Evolutionary conservation across 306 rosid species (phyloP).

Genomic region (Cucumis melo): DNA sequence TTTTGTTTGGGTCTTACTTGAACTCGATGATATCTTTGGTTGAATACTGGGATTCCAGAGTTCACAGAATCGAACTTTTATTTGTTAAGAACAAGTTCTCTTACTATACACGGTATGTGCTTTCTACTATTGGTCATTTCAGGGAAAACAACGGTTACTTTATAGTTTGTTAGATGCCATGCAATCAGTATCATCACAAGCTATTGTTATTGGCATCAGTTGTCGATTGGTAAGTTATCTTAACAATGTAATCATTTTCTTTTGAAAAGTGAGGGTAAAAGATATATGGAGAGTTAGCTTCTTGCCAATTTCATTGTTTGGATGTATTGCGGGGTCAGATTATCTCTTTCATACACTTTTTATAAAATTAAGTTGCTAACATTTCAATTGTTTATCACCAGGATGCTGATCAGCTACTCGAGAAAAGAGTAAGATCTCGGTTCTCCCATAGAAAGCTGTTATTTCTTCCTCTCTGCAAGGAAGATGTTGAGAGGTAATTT

Average conservation of each 20-base stretch:
- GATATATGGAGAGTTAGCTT: background rate
- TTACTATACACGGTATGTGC: background rate
- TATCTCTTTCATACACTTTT: background rate
- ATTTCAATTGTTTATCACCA: conserved; percentile 18
- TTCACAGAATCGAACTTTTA: background rate
- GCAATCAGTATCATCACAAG: conserved; percentile 84
- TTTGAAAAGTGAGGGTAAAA: background rate
- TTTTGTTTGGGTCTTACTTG: background rate
- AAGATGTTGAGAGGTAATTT: conserved; percentile 44
- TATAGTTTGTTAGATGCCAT: conserved; percentile 88
- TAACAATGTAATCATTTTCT: conserved; percentile 10
- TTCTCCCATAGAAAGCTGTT: conserved; percentile 85
- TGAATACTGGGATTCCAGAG: background rate
- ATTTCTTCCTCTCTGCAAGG: conserved; percentile 66
- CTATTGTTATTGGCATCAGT: conserved; percentile 82
- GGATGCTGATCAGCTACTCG: conserved; percentile 94
- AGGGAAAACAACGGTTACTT: conserved; percentile 89
- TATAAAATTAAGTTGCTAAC: conserved; percentile 7
- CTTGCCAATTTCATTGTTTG: background rate
- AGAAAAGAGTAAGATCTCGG: conserved; percentile 91
- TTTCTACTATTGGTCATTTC: conserved; percentile 6
- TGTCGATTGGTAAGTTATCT: conserved; percentile 61
- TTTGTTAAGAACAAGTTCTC: background rate
- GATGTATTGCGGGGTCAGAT: background rate
- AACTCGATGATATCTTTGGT: background rate